Percentiles rank a stretch among this genome's conserved stretches.
Conservation (phyloP, 495 filamentous ascomycete genomes). For the Tetracladium setigerum region DNA sequence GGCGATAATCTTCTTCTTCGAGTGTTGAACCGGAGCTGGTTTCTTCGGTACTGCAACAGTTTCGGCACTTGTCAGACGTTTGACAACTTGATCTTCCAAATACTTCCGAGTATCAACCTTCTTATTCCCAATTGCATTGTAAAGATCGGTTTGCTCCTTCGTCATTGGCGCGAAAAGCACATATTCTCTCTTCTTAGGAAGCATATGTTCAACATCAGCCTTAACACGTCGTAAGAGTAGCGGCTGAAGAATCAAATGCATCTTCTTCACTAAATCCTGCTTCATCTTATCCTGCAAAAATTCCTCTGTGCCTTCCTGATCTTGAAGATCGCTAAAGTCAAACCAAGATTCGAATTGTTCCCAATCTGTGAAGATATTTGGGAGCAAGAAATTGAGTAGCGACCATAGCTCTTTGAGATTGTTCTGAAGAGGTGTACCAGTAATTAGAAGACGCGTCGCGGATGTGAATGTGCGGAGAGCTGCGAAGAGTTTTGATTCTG, state of each 20-base stretch:
- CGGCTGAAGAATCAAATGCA: constrained; percentile 89
- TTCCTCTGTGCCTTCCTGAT: constrained; percentile 59
- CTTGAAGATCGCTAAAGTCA: constrained; percentile 83
- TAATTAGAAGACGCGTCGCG: constrained; percentile 84
- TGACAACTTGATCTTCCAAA: constrained; percentile 76
- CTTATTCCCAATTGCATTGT: constrained; percentile 75
- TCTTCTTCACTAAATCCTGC: constrained; percentile 74
- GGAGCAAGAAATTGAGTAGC: constrained; percentile 85
- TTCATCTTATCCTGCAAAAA: constrained; percentile 73
- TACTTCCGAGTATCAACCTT: constrained; percentile 63
- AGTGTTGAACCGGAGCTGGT: neutral
- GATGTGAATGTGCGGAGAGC: constrained; percentile 83
- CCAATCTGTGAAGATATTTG: constrained; percentile 83
- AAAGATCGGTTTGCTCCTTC: constrained; percentile 79
- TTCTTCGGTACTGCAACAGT: constrained; percentile 21
- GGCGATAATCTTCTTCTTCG: neutral
- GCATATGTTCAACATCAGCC: constrained; percentile 77
- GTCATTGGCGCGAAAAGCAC: constrained; percentile 89
- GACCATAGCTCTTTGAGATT: constrained; percentile 96
- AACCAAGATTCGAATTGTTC: constrained; percentile 92
- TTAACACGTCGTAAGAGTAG: constrained; percentile 85
- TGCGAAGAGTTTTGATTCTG: constrained; percentile 84
- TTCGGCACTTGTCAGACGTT: constrained; percentile 46
- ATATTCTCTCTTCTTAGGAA: constrained; percentile 97
- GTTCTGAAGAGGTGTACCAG: constrained; percentile 92